Evolutionary conservation across 1,284 basidiomycete genomes (phyloP), one percentile per base, ranked within the genome.

Genomic region (Golubevia pallescens): DNA sequence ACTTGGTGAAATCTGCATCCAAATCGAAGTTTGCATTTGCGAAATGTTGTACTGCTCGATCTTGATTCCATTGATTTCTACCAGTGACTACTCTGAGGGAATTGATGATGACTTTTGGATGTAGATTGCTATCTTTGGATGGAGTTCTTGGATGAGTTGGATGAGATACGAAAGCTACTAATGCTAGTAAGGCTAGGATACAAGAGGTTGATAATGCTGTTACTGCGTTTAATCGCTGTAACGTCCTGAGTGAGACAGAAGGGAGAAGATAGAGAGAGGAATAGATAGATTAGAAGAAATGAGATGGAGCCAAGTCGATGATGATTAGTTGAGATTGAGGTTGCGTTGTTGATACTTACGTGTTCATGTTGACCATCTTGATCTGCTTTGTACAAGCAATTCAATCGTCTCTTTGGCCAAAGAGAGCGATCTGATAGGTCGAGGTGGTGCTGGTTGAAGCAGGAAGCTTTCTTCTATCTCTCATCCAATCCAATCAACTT

Each of bases 11-110:
- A 57, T 85, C 78, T 19, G 75, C 71, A 57, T 79, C 72, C 21
- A 81, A 59, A 61, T 78, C 70, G 57, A 85, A 73, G 2, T 62
- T 53, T 7, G 77, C 68, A 64, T 76, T 65, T 32, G 76, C 57
- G 68, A 74, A 84, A 52, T 84, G 78, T 60, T 85, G 82, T 19
- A 66, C 62, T 57, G 70, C 70, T 3, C 75, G 63, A 60, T 85
- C 81, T 62, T 71, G 65, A 56, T 83, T 79, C 71, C 72, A 84
- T 21, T 62, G 63, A 3, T 73, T 73, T 42, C 62, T 51, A 2
- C 71, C 76, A 24, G 62, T 60, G 1, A 77, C 61, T 73, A 73
- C 62, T n/a, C 77, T 58, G 23, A 79, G 68, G 20, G 63, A 51
- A 54, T 81, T 75, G 58, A 84, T 66, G 19, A 63, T 58, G 10